Evolutionary conservation across 2,329 filamentous ascomycete species (phyloP), one percentile per base, ranked within the genome.

Genomic region (Alternaria sp.): DNA sequence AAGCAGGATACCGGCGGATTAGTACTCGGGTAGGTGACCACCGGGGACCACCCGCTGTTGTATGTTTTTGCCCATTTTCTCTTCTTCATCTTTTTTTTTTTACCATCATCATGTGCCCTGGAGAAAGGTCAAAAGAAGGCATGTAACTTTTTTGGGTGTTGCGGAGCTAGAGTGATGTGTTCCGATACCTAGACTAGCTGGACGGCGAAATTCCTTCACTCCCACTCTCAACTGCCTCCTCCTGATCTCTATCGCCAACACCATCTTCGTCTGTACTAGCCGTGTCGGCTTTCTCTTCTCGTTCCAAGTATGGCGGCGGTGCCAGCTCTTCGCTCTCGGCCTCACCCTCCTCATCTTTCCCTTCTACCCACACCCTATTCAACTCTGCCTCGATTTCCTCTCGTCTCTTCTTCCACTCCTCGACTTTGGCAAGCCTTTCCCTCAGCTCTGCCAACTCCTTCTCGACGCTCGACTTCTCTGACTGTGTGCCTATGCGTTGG

Each of bases 391-490:
- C 94, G 73, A 99, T 96, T 78, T 94, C 92, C 55, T 89, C 86
- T 37, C 89, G 88, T 55, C 96, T 87, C 68, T 83, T 82, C 84
- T 95, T 93, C 93, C 93, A 96, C 71, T 89, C 87, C 58, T 95
- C 91, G 0, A 98, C 95, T 80, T 93, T 90, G 11, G 88, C 86
- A 8, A 99, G 83, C 23, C 91, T 87, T 78, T 95, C 93, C 28
- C 90, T 88, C 46, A 99, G 85, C 69, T 97, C 93, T 54, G 91
- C 87, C 15, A 98, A 84, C 79, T 99, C 96, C 78, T 92, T 93
- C 82, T 97, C 94, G 8, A 97, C 94, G 21, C 92, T 92, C 79
- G 94, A 89, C 83, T 97, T 97, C 84, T 99, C 96, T 63, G 91
- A 88, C 76, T 94, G 93, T 0, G 94, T 97, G 61, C 96, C 96